Evolutionary conservation across 179 eudicot genomes (phyloP), one percentile per base, ranked within the genome.

Genomic region (Carnegiea gigantea): DNA sequence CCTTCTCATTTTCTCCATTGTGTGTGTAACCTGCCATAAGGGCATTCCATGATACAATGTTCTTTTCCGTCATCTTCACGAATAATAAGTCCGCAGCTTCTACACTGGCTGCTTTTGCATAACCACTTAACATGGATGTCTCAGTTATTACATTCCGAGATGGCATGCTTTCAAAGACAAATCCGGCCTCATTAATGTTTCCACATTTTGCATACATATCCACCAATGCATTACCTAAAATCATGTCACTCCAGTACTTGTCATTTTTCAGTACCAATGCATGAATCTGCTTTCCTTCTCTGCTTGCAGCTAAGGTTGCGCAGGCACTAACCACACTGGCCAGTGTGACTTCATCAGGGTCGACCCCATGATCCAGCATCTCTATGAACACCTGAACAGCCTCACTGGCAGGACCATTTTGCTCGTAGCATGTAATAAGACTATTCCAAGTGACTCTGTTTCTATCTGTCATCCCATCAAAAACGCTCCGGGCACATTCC

Each of bases 271-370:
- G 73, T 77, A 87, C 88, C 74, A 79, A 83, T 62, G 89, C 87
- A 77, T 93, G 97, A 85, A 93, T 87, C 75, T 91, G 84, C 75
- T 80, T 79, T 73, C 95, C 97, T 90, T 89, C 91, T 82, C 79
- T 85, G 71, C 79, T 77, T 9, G 92, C 91, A 43, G 78, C 71
- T 72, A 92, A 84, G 54, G 92, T 91, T 48, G 97, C 94, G 82
- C 95, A 93, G 20, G 97, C 97, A 87, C 97, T 93, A 65, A 91
- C 93, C 72, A 93, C 90, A 86, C 97, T 93, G 24, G 97, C 93
- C 17, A 93, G 85, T 5, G 95, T 90, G 79, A 92, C 89, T 87
- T 93, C 94, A 86, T 92, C 95, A 0, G 94, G 89, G 53, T 85
- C 74, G 44, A 93, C 20, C 74, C 87, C 91, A 76, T 80, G 78